Evolutionary conservation across 1,284 basidiomycete species (phyloP), one percentile per base, ranked within the genome.

Genomic region (Dichomitus squalens): DNA sequence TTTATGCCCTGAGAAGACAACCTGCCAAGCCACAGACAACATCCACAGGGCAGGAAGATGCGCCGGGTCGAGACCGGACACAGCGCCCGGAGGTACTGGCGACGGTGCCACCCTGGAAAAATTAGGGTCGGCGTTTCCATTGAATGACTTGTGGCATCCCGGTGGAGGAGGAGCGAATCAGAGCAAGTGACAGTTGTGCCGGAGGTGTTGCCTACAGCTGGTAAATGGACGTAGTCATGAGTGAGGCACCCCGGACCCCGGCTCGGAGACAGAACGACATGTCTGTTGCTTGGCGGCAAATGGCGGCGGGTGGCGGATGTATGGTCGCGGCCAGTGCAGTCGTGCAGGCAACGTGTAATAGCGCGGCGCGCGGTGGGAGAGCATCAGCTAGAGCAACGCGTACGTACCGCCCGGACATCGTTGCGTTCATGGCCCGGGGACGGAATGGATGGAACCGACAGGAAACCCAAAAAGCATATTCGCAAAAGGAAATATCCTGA

Each of bases 101-200:
- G 38, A 52, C 49, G 50, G 49, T 9, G 21, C 23, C 51, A 63
- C 61, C 61, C 61, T 53, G 53, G 58, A 63, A 63, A 54, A 63
- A 57, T 57, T 58, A 54, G 41, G 52, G 56, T 34, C 51, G 48
- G 49, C 46, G 23, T 44, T 35, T 18, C 40, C 48, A 35, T n/a
- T 57, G 53, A 58, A 55, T 60, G 40, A 38, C 46, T 58, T 55
- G 60, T 58, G 57, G 53, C 56, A 59, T 63, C 57, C 48, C 43
- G 53, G 59, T 31, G 44, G 44, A 20, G 5, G n/a, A 21, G 27
- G 59, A 39, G 44, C 57, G 53, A 52, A 57, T 38, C 48, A 38
- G 53, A 53, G 41, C 34, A 47, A 35, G 29, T 16, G 50, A 33
- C 21, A 41, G 47, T 50, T 52, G 39, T 47, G 20, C 55, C 52